phyloP scores from a whole-genome alignment of 176 grass and related monocot genomes.

The sorghum (Sorghum bicolor) region Sorghum_bicolor_NCBIv3 NC_012870.2:59456001-59456500 shows the following conservation, averaged over 20 bases:
- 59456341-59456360: neutral
- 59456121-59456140: neutral
- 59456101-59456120: neutral
- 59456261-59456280: neutral
- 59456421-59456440: too few species aligned
- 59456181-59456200: constrained; percentile 12
- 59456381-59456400: neutral
- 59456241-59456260: constrained; percentile 1
- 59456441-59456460: neutral
- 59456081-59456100: neutral
- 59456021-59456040: constrained; percentile 21
- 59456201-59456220: neutral
- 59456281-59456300: neutral
- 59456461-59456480: neutral
- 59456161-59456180: neutral
- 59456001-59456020: neutral
- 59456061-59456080: neutral
- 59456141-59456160: neutral
- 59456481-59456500: neutral
- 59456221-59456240: neutral
- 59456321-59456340: neutral
- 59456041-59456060: neutral
- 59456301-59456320: neutral
- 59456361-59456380: neutral
- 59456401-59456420: neutral